Evolutionary conservation across 768 basidiomycete genomes (phyloP).

Genomic region (Crucibulum laeve): DNA sequence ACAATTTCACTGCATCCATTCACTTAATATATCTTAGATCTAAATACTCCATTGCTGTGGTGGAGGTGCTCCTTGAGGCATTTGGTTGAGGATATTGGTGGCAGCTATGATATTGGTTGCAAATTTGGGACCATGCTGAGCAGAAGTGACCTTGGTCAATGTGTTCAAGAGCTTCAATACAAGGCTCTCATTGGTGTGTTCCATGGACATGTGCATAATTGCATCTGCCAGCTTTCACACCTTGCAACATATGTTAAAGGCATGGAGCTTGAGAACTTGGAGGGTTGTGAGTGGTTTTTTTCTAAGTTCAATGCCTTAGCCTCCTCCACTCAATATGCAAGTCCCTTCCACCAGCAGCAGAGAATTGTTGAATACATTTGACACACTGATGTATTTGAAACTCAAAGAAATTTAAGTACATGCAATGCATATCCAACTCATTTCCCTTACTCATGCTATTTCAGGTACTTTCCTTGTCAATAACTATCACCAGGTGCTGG

Average conservation of each 20-base stretch:
- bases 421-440: neutral
- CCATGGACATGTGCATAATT: conserved; percentile 17
- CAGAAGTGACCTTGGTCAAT: conserved; percentile 10
- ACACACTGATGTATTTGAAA: conserved; percentile 14
- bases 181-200: conserved; percentile 12
- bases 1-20: neutral
- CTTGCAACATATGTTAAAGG: conserved; percentile 16
- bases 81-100: conserved; percentile 9
- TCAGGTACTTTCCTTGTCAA: conserved; percentile 11
- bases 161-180: conserved; percentile 6
- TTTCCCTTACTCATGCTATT: neutral
- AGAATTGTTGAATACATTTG: conserved; percentile 10
- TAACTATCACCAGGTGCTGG: conserved; percentile 21
- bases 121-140: conserved; percentile 15
- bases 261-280: conserved; percentile 14
- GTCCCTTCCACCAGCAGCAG: conserved; percentile 15
- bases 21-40: conserved; percentile 7
- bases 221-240: conserved; percentile 14
- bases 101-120: conserved; percentile 18
- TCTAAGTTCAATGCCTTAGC: conserved; percentile 16
- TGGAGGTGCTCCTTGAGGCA: conserved; percentile 9
- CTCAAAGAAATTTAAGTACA: conserved; percentile 16
- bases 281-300: conserved; percentile 14
- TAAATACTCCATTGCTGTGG: conserved; percentile 17
- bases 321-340: conserved; percentile 8